Evolutionary conservation across 192 early-diverging fungal species (phyloP).

Genomic region (Gonapodya prolifera): DNA sequence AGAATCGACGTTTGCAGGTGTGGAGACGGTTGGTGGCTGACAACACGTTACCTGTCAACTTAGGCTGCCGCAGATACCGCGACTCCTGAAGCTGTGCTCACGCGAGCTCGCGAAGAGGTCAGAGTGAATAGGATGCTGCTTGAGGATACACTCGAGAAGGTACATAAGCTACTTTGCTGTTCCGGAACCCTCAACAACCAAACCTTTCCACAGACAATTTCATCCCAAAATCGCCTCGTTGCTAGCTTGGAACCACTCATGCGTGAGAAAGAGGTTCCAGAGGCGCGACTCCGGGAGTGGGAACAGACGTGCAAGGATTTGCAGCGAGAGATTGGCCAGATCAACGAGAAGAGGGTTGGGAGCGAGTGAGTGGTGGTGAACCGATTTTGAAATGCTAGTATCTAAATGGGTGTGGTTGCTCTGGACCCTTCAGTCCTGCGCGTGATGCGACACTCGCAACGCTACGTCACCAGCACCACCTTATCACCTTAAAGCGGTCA

Average conservation of each 20-base stretch:
- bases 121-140: not conserved
- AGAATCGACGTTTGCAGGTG: not conserved
- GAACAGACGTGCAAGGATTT: not conserved
- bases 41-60: not conserved
- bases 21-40: not conserved
- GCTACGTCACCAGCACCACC: conserved; percentile 25
- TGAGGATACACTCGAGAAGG: not conserved
- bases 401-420: not conserved
- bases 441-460: not conserved
- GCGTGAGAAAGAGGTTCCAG: not conserved
- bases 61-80: not conserved
- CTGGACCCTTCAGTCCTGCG: not conserved
- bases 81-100: conserved; percentile 3
- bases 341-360: not conserved
- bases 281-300: not conserved
- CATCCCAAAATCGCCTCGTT: not conserved
- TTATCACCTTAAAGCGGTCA: conserved; percentile 16
- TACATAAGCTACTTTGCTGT: too few relatives aligned
- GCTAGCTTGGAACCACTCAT: not conserved
- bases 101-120: not conserved
- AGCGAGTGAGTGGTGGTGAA: not conserved
- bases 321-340: not conserved
- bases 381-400: not conserved
- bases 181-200: too few relatives aligned
- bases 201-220: not conserved